A percentile compares a stretch with the other conserved stretches of the same genome.
These are phyloP conservation scores for Peribolospora baueri DNA, from an alignment of 768 basidiomycete genomes.

Conservation along the genomic window DNA sequence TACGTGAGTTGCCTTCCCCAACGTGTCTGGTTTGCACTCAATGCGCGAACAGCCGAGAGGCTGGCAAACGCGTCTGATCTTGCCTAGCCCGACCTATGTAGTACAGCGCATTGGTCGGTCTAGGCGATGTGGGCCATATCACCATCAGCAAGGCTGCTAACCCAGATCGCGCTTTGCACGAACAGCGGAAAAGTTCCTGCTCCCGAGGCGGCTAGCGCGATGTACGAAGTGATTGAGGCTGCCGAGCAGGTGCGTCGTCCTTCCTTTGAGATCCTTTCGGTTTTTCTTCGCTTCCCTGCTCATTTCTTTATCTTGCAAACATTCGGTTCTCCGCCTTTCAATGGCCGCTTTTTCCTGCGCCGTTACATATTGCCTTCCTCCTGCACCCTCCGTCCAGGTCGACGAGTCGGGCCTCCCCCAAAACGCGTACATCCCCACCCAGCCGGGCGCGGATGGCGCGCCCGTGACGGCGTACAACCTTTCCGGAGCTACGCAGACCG, in stretches of 20 bases:
- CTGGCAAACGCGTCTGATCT: neutral
- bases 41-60: neutral
- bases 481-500: neutral
- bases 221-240: slow-evolving; percentile 84
- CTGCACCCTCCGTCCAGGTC: slow-evolving; percentile 18
- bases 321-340: no score
- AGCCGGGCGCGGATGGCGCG: slow-evolving; percentile 9
- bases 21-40: no score
- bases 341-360: neutral
- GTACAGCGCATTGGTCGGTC: neutral
- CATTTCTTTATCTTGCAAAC: no score
- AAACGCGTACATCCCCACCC: slow-evolving; percentile 18
- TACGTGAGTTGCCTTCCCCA: slow-evolving; percentile 12
- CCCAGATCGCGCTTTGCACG: neutral
- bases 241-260: slow-evolving; percentile 11
- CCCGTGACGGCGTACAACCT: slow-evolving; percentile 2
- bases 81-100: no score
- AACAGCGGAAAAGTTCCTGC: slow-evolving; percentile 68
- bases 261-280: neutral
- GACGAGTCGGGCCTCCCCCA: slow-evolving; percentile 21
- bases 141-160: neutral
- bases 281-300: neutral
- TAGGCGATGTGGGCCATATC: neutral
- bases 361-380: neutral
- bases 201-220: slow-evolving; percentile 73